phyloP scores from a whole-genome alignment of 2,329 filamentous ascomycete species.

The Septoria linicola region DNA sequence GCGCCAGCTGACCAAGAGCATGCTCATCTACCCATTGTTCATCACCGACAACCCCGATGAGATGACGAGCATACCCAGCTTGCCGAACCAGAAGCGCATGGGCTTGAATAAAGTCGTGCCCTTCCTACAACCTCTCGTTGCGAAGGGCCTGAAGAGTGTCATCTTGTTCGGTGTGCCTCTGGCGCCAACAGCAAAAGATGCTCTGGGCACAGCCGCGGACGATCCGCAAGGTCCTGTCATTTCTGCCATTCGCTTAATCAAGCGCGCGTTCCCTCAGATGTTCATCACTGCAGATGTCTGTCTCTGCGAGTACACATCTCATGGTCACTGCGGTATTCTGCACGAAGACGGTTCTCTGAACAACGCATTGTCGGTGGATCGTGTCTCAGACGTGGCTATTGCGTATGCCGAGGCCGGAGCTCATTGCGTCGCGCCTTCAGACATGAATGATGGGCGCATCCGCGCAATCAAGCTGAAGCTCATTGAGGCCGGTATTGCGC shows the following conservation, averaged over 20 bases:
- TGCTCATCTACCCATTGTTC: constrained; percentile 98
- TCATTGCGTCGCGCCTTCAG: constrained; percentile 93
- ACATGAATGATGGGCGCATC: constrained; percentile 98
- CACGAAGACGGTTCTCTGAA: constrained; percentile 90
- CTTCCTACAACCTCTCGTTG: constrained; percentile 81
- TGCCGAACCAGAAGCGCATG: constrained; percentile 85
- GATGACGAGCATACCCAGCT: constrained; percentile 82
- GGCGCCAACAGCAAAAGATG: constrained; percentile 77
- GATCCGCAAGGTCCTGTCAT: constrained; percentile 93
- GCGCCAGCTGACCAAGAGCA: constrained; percentile 63
- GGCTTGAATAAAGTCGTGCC: constrained; percentile 82
- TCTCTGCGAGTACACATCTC: constrained; percentile 96
- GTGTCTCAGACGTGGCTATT: constrained; percentile 95
- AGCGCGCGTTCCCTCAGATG: constrained; percentile 80
- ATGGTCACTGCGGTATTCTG: constrained; percentile 95
- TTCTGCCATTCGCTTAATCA: constrained; percentile 76
- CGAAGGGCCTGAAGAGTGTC: constrained; percentile 86
- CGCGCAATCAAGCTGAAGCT: constrained; percentile 97
- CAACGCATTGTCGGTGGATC: constrained; percentile 88
- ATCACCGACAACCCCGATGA: constrained; percentile 93
- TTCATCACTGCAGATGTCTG: constrained; percentile 94
- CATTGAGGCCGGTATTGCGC: constrained; percentile 89
- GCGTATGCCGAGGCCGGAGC: constrained; percentile 94
- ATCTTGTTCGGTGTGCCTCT: constrained; percentile 95
- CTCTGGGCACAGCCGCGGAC: constrained; percentile 86